Base-by-base conservation (phyloP, 129 eudicot species). In the Artemisia annua region DNA sequence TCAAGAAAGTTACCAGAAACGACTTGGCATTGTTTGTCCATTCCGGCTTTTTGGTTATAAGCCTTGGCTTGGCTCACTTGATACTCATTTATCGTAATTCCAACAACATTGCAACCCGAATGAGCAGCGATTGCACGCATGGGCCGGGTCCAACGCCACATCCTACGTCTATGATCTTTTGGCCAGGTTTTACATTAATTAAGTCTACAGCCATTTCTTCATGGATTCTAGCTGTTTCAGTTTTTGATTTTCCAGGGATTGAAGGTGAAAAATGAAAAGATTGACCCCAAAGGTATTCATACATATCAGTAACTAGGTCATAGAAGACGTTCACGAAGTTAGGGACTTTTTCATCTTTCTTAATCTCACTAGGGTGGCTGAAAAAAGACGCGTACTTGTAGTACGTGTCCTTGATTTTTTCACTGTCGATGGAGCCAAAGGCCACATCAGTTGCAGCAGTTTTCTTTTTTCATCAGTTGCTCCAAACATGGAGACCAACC, bases 71-170 rank as follows among this genome's bases (percentile, higher is more conserved):
- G 84, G 0, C 75, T 74, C 39, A 93, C 98, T 52, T 93, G 98
- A 64, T 93, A 93, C 86, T 93, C 97, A 39, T 93, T 93, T 15
- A 93, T 93, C 1, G 98, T 93, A 60, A 90, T 93, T 8, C 98
- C 98, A 10, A 85, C 89, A 19, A 92, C 88, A 46, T 89, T 89
- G 0, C 92, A 89, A 0, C 86, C 85, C 0, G 98, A 93, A 58
- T 93, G 98, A 1, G 96, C 83, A 0, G 96, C 98, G 26, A 93
- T 93, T 0, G 96, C 98, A 1, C 96, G 90, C 98, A 93, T 93
- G 66, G 98, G 98, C 98, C 98, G n/a, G n/a, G n/a, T 0, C 98
- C 97, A 24, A 93, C 98, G 0, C 98, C 98, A 63, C 98, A 89
- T 2, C 97, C 97, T n/a, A 86, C 98, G 44, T 93, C 98, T 17